Evolutionary conservation across 768 basidiomycete species (phyloP).

Genomic region (Boletus insuetus): DNA sequence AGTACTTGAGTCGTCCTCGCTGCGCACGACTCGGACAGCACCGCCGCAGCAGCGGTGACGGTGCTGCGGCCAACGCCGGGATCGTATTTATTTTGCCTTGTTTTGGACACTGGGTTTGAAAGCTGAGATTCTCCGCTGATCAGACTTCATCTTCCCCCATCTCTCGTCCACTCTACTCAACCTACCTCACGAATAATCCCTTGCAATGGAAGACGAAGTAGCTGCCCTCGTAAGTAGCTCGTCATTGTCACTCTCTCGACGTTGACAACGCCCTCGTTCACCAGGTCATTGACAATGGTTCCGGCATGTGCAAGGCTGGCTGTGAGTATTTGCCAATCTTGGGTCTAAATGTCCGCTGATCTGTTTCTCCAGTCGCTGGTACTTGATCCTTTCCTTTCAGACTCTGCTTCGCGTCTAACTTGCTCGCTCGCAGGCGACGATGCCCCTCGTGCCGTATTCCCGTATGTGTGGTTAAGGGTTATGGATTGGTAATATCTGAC

Average conservation of each 20-base stretch:
- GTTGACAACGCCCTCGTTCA: not conserved
- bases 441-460: slow-evolving; percentile 90
- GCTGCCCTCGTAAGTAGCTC: slow-evolving; percentile 46
- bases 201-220: slow-evolving; percentile 70
- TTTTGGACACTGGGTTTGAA: slow-evolving; percentile 22
- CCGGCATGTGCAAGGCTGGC: slow-evolving; percentile 99
- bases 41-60: not conserved
- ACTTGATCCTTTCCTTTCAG: slow-evolving; percentile 12
- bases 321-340: slow-evolving; percentile 52
- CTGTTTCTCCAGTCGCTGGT: slow-evolving; percentile 57
- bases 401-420: not conserved
- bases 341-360: slow-evolving; percentile 17
- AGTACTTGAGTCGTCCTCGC: not conserved
- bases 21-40: not conserved
- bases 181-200: slow-evolving; percentile 24
- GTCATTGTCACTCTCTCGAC: not conserved
- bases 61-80: not conserved
- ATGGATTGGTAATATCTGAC: slow-evolving; percentile 11
- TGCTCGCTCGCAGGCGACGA: slow-evolving; percentile 66
- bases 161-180: slow-evolving; percentile 17
- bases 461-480: slow-evolving; percentile 53
- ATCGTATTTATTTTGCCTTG: slow-evolving; percentile 17
- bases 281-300: slow-evolving; percentile 91
- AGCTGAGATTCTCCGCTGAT: slow-evolving; percentile 25
- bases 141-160: slow-evolving; percentile 18